Conservation (phyloP, 305 asterid genomes). For the Fraxinus sp. region DNA sequence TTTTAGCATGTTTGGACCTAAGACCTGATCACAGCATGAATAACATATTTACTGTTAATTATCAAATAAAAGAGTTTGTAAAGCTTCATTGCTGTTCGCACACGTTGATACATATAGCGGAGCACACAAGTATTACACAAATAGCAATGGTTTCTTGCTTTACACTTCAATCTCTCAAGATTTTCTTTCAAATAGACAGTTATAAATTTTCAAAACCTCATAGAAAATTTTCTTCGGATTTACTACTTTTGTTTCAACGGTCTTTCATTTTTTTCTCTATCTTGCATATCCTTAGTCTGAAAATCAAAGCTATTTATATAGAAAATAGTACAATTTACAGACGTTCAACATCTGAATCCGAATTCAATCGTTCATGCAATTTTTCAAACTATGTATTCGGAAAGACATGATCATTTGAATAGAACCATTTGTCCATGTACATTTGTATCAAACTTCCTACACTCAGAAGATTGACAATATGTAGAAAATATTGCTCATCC, state of each 20-base stretch:
- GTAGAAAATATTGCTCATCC: not conserved
- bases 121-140: not conserved
- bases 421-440: not conserved
- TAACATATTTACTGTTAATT: not conserved
- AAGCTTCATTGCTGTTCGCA: not conserved
- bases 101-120: not conserved
- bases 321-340: not conserved
- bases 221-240: not conserved
- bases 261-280: not conserved
- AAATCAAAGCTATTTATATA: not conserved
- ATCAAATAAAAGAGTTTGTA: not conserved
- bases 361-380: not conserved
- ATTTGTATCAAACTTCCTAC: not conserved
- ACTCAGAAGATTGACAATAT: not conserved
- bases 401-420: not conserved
- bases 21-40: constrained; percentile 43
- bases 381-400: not conserved
- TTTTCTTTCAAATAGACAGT: not conserved
- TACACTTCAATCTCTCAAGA: not conserved
- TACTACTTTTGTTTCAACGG: not conserved
- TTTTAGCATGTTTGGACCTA: constrained; percentile 78
- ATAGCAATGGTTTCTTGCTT: not conserved
- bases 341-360: not conserved
- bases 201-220: not conserved
- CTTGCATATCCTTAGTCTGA: not conserved